phyloP scores from a whole-genome alignment of 805 yeast species.

The Candida germanica region DNA sequence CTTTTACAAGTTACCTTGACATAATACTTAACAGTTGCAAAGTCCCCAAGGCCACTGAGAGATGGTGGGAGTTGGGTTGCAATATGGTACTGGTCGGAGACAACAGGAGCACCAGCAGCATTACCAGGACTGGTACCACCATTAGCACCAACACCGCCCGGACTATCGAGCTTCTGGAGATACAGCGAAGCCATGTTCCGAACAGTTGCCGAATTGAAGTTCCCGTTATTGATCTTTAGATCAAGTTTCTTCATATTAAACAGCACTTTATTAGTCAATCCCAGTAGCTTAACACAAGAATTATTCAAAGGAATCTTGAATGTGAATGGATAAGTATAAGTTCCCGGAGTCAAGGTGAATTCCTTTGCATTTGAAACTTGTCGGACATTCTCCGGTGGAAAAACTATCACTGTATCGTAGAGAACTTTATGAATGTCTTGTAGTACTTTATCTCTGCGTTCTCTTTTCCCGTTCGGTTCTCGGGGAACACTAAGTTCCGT shows the following conservation, averaged over 20 bases:
- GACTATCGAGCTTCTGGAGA: conserved; percentile 1
- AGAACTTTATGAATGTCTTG: conserved; percentile 45
- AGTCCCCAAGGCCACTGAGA: conserved; percentile 26
- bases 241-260: conserved; percentile 28
- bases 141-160: not conserved
- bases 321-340: conserved; percentile 47
- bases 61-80: conserved; percentile 34
- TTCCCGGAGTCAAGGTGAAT: conserved; percentile 49
- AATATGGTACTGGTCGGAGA: conserved; percentile 20
- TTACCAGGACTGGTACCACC: not conserved
- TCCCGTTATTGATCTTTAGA: conserved; percentile 32
- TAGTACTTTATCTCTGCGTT: conserved; percentile 17
- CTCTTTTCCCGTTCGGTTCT: conserved; percentile 13
- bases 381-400: conserved; percentile 51
- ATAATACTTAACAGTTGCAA: conserved; percentile 48
- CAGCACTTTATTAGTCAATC: conserved; percentile 27
- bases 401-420: conserved; percentile 48
- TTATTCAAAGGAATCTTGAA: conserved; percentile 43
- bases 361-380: conserved; percentile 41
- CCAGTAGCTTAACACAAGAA: conserved; percentile 34
- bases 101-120: too few relatives aligned
- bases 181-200: conserved; percentile 19
- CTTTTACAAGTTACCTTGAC: conserved; percentile 60
- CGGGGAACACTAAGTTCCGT: conserved; percentile 33
- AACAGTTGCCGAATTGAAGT: conserved; percentile 18